Evolutionary conservation across 441 rosid genomes (phyloP).

Genomic region (Brassica balearica): DNA sequence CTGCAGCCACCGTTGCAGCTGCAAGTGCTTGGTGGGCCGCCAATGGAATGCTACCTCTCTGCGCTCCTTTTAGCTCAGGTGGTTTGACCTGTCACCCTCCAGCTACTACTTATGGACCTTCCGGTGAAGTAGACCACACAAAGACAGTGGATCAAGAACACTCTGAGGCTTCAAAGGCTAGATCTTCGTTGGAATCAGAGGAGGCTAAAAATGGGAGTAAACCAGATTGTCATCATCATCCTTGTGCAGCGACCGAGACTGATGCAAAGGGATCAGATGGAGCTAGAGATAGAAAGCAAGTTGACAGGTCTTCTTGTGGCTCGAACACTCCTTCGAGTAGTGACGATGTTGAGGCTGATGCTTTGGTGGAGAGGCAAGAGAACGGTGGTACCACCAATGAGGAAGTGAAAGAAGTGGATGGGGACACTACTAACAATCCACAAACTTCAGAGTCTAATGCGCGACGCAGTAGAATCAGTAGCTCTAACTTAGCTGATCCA

Average conservation of each 20-base stretch:
- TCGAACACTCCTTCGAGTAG: constrained; percentile 86
- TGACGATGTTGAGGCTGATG: constrained; percentile 69
- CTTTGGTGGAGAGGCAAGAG: constrained; percentile 63
- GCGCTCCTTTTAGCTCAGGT: constrained; percentile 64
- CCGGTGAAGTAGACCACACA: constrained; percentile 41
- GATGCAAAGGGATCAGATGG: constrained; percentile 58
- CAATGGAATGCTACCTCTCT: constrained; percentile 77
- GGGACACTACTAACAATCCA: constrained; percentile 51
- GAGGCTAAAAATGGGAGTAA: constrained; percentile 46
- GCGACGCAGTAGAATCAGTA: constrained; percentile 64
- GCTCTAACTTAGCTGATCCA: constrained; percentile 55
- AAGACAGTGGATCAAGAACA: constrained; percentile 51
- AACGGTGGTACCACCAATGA: constrained; percentile 41
- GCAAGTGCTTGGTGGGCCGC: constrained; percentile 97
- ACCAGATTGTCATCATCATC: constrained; percentile 49
- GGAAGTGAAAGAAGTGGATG: constrained; percentile 55
- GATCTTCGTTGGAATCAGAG: constrained; percentile 60
- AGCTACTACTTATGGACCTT: constrained; percentile 47
- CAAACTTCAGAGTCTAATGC: constrained; percentile 49
- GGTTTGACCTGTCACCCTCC: constrained; percentile 61
- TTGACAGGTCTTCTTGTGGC: constrained; percentile 87
- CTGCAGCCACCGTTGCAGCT: constrained; percentile 88
- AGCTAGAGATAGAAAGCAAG: constrained; percentile 64
- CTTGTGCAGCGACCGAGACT: constrained; percentile 45
- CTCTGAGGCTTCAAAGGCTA: constrained; percentile 64